A percentile compares a stretch with the other conserved stretches of the same genome.
Evolutionary conservation across 176 grass and related monocot species (phyloP).

Genomic region (Musa schizocarpa): DNA sequence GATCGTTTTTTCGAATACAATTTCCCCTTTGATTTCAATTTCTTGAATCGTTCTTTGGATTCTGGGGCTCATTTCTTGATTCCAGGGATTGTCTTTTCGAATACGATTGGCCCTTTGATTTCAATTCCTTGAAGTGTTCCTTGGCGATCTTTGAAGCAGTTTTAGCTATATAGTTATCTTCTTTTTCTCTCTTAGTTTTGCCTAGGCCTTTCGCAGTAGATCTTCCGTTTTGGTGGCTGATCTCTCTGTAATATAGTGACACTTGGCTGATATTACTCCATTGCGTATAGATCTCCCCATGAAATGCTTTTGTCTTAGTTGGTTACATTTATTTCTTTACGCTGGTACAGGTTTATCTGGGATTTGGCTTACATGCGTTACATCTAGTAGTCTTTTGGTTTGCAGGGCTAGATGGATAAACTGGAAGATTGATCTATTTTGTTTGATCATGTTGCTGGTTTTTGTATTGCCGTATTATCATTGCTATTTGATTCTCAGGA

Average conservation of each 20-base stretch:
- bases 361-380: neutral
- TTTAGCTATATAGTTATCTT: no score
- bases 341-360: neutral
- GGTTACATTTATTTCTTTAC: no score
- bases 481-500: constrained; percentile 86
- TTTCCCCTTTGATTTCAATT: neutral
- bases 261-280: no score
- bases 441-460: constrained; percentile 84
- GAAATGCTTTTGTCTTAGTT: no score
- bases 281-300: no score
- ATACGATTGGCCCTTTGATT: no score
- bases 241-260: no score
- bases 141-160: no score
- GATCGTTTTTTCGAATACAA: no score
- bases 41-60: neutral
- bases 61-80: no score
- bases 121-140: no score
- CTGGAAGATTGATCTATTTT: constrained; percentile 97
- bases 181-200: neutral
- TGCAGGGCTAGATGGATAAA: constrained; percentile 81
- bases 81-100: no score
- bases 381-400: neutral
- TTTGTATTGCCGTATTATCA: constrained; percentile 94
- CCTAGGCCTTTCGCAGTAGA: neutral
- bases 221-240: neutral